phyloP scores from a whole-genome alignment of 306 rosid species.

The Senna tora region DNA sequence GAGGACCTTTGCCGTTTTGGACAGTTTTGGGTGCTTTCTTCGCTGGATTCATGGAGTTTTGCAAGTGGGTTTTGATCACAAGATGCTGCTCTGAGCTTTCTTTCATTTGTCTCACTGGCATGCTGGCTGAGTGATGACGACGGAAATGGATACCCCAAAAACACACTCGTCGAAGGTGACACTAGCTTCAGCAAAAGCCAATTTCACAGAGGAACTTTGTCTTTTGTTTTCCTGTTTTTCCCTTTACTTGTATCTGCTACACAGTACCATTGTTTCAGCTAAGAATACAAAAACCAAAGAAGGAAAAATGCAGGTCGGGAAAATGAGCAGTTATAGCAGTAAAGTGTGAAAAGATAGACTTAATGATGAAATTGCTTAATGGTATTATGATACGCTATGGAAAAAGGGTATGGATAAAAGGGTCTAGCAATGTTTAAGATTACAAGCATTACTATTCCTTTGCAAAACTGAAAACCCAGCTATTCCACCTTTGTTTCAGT shows the following conservation, averaged over 20 bases:
- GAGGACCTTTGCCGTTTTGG: conserved; percentile 87
- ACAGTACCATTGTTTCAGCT: conserved; percentile 47
- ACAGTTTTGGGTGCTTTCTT: conserved; percentile 70
- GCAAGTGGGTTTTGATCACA: conserved; percentile 85
- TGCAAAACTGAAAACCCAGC: conserved; percentile 42
- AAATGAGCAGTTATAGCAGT: conserved; percentile 34
- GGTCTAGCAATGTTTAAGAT: conserved; percentile 44
- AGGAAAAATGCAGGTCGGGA: conserved; percentile 59
- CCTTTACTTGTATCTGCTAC: conserved; percentile 41
- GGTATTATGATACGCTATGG: conserved; percentile 45
- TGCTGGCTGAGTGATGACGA: conserved; percentile 42
- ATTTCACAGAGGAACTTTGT: conserved; percentile 25
- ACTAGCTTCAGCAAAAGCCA: conserved; percentile 46
- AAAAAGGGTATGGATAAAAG: conserved; percentile 39
- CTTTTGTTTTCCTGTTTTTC: conserved; percentile 34
- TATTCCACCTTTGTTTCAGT: conserved; percentile 38
- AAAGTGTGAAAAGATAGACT: conserved; percentile 37
- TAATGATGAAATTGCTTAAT: conserved; percentile 49
- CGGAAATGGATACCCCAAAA: conserved; percentile 30
- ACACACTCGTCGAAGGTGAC: conserved; percentile 34
- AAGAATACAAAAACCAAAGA: conserved; percentile 40
- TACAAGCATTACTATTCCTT: conserved; percentile 48
- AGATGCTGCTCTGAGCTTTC: conserved; percentile 95
- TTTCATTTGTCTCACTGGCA: conserved; percentile 95
- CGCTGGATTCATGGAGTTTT: conserved; percentile 62